Evolutionary conservation across 2,329 filamentous ascomycete genomes (phyloP), one percentile per base, ranked within the genome.

Genomic region (Annulohypoxylon truncatum): DNA sequence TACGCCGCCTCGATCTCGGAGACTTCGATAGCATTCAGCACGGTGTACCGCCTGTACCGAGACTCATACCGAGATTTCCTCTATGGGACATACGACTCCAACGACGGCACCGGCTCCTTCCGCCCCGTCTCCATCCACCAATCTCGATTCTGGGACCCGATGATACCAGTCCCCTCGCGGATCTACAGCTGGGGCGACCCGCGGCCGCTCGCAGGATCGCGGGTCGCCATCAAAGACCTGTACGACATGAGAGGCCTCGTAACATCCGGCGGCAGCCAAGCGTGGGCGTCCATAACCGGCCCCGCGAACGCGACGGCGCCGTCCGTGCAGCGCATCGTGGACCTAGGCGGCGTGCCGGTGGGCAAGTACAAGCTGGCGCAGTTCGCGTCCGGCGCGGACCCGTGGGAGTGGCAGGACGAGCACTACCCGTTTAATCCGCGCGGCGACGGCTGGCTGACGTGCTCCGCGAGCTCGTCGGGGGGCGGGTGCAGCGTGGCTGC

Each of bases 161-260:
- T 75, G 74, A 72, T 74, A 46, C 72, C 73, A 0, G 79, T 81
- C 0, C 79, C 80, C 1, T 81, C 79, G 0, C 73, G 79, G 0
- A 73, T 81, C 8, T 81, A 82, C 69, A 69, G 66, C 28, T 76
- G 72, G 72, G 71, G 54, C 2, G 79, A 81, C 46, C 26, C 72
- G 2, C 72, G 77, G 22, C 77, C 78, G 0, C 62, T 80, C 5
- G 77, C 75, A 0, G 78, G 78, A 4, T 60, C 64, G 4, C 73
- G 80, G 1, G 68, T 79, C 10, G 75, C 73, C 1, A 73, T 80
- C 59, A 80, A 80, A 57, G 78, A 80, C 48, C 62, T 79, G 1
- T 79, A 73, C 62, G 74, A 79, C 59, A 69, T 80, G 35, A 74
- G 76, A 55, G 78, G 78, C 2, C 57, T 79, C n/a, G 40, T 73